These are phyloP conservation scores for Plantago lanceolata DNA, from an alignment of 305 asterid genomes.

Conservation along the genomic window DNA sequence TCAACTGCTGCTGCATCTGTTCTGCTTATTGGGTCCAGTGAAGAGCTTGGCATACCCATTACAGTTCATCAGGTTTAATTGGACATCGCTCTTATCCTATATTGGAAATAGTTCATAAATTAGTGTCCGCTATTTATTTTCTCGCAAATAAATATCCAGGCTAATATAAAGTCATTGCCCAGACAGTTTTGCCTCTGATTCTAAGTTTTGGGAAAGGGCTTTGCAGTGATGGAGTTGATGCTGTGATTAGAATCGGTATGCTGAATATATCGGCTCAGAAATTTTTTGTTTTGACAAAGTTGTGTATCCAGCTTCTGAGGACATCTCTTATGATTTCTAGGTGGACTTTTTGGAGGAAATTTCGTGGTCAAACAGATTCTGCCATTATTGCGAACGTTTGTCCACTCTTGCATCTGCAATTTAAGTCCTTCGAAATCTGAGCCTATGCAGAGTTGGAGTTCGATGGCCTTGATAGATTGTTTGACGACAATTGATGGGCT, in stretches of 20 bases:
- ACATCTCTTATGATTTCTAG: conserved; percentile 42
- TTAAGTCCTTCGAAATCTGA: conserved; percentile 59
- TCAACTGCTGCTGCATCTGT: conserved; percentile 88
- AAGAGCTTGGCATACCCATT: conserved; percentile 93
- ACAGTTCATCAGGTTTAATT: conserved; percentile 82
- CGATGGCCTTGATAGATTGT: conserved; percentile 66
- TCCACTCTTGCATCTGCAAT: conserved; percentile 57
- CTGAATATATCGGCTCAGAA: conserved; percentile 21
- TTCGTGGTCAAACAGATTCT: conserved; percentile 72
- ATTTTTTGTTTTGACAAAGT: conserved; percentile 15
- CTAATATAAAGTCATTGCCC: conserved; percentile 31
- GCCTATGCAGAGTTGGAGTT: conserved; percentile 81
- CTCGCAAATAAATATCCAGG: conserved; percentile 11
- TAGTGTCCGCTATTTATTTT: background rate
- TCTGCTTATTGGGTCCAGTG: conserved; percentile 85
- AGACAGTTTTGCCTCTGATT: conserved; percentile 86
- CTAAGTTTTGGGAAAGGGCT: conserved; percentile 95
- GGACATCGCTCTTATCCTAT: conserved; percentile 5
- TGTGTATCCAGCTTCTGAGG: conserved; percentile 25
- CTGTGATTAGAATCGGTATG: conserved; percentile 83
- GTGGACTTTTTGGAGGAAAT: conserved; percentile 77
- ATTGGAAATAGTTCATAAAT: conserved; percentile 3
- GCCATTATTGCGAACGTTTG: conserved; percentile 57
- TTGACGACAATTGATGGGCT: conserved; percentile 74
- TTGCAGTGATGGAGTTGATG: conserved; percentile 81